phyloP scores from a whole-genome alignment of 106 monocot genomes.

The Cymbidium sinense region DNA sequence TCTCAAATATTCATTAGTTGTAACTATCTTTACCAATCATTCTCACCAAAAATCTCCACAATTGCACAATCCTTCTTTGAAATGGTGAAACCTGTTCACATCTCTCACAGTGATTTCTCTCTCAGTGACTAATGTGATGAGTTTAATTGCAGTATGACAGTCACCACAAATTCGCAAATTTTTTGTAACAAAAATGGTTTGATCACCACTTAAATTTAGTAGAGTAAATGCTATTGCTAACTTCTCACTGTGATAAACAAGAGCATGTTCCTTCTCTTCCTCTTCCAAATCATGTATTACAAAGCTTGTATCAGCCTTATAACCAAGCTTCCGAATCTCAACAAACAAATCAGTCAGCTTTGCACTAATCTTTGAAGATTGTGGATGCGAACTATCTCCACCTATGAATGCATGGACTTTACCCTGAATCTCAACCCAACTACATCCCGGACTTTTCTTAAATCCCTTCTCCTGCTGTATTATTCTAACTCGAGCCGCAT shows the following conservation, averaged over 20 bases:
- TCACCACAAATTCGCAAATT: constrained; percentile 85
- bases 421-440: constrained; percentile 78
- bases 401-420: constrained; percentile 78
- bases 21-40: not conserved
- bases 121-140: constrained; percentile 41
- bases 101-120: constrained; percentile 62
- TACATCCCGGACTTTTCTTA: constrained; percentile 89
- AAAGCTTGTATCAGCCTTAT: constrained; percentile 64
- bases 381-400: constrained; percentile 71
- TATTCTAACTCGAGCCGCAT: constrained; percentile 70
- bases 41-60: constrained; percentile 87
- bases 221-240: constrained; percentile 80
- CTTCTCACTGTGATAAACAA: constrained; percentile 86
- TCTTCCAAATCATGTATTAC: constrained; percentile 75
- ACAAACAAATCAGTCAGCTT: constrained; percentile 43
- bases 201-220: constrained; percentile 26
- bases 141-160: constrained; percentile 76
- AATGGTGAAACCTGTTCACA: constrained; percentile 85
- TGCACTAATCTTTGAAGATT: constrained; percentile 38
- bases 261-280: constrained; percentile 81
- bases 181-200: constrained; percentile 67
- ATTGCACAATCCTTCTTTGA: constrained; percentile 58
- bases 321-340: constrained; percentile 69
- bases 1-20: too few species aligned
- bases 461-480: constrained; percentile 66